phyloP scores from a whole-genome alignment of 1,284 basidiomycete species.

The Laetiporus sulphureus region DNA sequence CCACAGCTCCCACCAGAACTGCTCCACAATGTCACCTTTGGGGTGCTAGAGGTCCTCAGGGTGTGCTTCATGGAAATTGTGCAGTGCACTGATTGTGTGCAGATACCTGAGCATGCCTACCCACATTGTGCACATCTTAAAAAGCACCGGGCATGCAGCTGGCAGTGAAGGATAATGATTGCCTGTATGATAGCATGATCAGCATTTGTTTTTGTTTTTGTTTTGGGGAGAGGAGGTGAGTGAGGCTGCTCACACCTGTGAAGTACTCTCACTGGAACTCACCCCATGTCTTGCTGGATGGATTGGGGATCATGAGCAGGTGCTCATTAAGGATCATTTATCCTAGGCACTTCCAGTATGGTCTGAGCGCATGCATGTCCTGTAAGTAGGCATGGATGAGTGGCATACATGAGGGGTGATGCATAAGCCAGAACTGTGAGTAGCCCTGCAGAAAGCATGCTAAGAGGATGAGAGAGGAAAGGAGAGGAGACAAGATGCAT shows the following conservation, averaged over 20 bases:
- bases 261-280: conserved; percentile 49
- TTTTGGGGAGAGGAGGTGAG: too few species aligned
- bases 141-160: conserved; percentile 41
- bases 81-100: conserved; percentile 65
- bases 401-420: conserved; percentile 50
- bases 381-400: conserved; percentile 63
- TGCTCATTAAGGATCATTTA: conserved; percentile 70
- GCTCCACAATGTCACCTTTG: conserved; percentile 57
- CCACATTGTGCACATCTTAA: conserved; percentile 61
- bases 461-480: too few species aligned
- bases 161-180: conserved; percentile 39
- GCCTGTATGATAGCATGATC: conserved; percentile 18
- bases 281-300: conserved; percentile 33
- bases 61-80: conserved; percentile 61
- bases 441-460: conserved; percentile 52
- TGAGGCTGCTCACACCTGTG: conserved; percentile 1
- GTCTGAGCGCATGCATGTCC: conserved; percentile 48
- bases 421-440: conserved; percentile 68
- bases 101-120: conserved; percentile 62
- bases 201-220: too few species aligned
- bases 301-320: conserved; percentile 62
- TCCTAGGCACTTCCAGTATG: conserved; percentile 79
- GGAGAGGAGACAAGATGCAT: too few species aligned
- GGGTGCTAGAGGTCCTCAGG: conserved; percentile 46
- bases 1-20: conserved; percentile 49